These are phyloP conservation scores for Thalia dealbata DNA, from an alignment of 176 grass and related monocot genomes.

Conservation along the genomic window DNA sequence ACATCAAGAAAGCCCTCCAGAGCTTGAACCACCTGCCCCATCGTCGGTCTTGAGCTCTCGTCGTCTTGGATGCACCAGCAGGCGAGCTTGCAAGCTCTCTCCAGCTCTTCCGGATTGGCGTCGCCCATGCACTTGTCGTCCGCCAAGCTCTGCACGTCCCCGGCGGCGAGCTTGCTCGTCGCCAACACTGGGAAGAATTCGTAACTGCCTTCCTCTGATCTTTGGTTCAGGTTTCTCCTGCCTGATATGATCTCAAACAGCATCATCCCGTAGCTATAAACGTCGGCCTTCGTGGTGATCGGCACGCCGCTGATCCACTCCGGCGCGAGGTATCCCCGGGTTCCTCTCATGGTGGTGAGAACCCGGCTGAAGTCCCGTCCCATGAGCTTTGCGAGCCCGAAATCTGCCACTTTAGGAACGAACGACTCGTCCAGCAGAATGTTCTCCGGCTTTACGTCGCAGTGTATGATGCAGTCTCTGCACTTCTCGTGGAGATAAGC, in stretches of 20 bases:
- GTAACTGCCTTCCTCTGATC: not conserved
- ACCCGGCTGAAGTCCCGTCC: not conserved
- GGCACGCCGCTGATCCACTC: not conserved
- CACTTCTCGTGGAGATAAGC: constrained; percentile 50
- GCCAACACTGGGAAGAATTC: not conserved
- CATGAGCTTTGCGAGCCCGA: not conserved
- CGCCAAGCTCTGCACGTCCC: not conserved
- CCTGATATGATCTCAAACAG: not conserved
- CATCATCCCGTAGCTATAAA: not conserved
- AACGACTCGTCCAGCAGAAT: not conserved
- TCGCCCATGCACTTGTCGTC: not conserved
- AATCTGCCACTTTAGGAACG: not conserved
- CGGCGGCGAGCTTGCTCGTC: not conserved
- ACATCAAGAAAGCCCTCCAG: not conserved
- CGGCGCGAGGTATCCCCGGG: not conserved
- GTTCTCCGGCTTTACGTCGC: constrained; percentile 1
- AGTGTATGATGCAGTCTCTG: constrained; percentile 10
- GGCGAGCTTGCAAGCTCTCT: not conserved
- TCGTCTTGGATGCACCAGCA: constrained; percentile 11
- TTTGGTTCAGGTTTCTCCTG: not conserved
- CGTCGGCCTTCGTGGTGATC: not conserved
- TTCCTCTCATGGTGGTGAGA: not conserved
- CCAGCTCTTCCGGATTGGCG: not conserved
- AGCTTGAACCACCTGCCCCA: not conserved
- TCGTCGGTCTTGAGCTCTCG: not conserved